phyloP scores from a whole-genome alignment of 768 basidiomycete genomes.

The Panaeolus papilionaceus region DNA sequence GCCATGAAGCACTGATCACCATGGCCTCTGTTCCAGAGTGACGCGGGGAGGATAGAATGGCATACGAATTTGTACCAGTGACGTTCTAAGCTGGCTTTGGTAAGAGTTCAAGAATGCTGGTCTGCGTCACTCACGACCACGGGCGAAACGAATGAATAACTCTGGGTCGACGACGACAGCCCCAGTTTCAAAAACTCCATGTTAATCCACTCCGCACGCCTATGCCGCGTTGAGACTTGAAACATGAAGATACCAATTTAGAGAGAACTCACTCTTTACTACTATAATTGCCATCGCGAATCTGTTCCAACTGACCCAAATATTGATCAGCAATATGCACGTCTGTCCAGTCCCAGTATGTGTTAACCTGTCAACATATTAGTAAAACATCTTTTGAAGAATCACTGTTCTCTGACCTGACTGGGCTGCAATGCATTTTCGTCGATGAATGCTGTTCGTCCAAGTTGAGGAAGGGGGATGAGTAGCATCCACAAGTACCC shows the following conservation, averaged over 20 bases:
- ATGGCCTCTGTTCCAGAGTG: conserved; percentile 95
- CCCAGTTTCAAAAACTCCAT: conserved; percentile 79
- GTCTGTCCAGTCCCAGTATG: conserved; percentile 91
- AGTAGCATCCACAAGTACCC: conserved; percentile 88
- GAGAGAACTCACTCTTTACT: conserved; percentile 67
- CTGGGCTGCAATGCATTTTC: conserved; percentile 96
- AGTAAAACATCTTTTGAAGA: conserved; percentile 4
- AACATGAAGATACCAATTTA: not conserved
- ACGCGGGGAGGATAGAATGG: conserved; percentile 81
- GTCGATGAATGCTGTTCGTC: conserved; percentile 81
- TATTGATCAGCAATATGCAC: conserved; percentile 89
- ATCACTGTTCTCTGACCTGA: conserved; percentile 57
- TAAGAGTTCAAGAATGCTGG: conserved; percentile 16
- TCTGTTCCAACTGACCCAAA: conserved; percentile 67
- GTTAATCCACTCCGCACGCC: conserved; percentile 68
- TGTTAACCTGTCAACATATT: conserved; percentile 69
- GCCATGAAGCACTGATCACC: conserved; percentile 91
- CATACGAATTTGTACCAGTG: conserved; percentile 83
- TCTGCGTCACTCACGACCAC: conserved; percentile 52
- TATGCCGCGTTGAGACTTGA: conserved; percentile 33
- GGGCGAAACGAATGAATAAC: conserved; percentile 62
- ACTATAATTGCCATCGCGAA: conserved; percentile 68
- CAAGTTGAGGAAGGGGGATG: conserved; percentile 71
- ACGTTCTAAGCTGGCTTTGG: conserved; percentile 44
- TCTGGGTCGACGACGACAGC: conserved; percentile 70